Conservation (phyloP, 2,329 filamentous ascomycete genomes). For the Byssochlamys sp. region DNA sequence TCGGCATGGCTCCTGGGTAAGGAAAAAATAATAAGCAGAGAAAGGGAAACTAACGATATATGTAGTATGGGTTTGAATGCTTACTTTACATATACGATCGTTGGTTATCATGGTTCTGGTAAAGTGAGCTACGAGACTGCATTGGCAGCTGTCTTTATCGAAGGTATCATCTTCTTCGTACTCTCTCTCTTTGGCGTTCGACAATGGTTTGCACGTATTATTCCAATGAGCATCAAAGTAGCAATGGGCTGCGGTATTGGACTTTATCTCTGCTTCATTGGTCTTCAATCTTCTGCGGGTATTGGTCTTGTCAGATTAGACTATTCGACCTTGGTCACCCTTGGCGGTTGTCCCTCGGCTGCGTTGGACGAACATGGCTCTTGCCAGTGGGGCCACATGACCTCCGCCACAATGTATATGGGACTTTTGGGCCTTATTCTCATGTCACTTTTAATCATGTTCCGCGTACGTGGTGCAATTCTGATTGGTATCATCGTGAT, state of each 20-base stretch:
- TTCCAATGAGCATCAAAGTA: slow-evolving; percentile 76
- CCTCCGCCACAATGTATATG: slow-evolving; percentile 73
- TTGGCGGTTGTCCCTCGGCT: slow-evolving; percentile 67
- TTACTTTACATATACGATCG: slow-evolving; percentile 74
- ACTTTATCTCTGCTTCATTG: slow-evolving; percentile 50
- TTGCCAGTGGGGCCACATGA: slow-evolving; percentile 61
- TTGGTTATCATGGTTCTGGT: slow-evolving; percentile 66
- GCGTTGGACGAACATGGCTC: slow-evolving; percentile 47
- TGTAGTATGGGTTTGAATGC: slow-evolving; percentile 67
- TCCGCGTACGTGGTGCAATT: slow-evolving; percentile 76
- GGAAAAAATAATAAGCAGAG: neutral
- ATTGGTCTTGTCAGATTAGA: too few species aligned
- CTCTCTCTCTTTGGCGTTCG: slow-evolving; percentile 71
- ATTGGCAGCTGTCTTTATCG: slow-evolving; percentile 77
- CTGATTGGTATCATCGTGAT: slow-evolving; percentile 74
- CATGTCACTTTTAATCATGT: slow-evolving; percentile 72
- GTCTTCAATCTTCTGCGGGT: neutral
- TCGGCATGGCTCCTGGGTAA: slow-evolving; percentile 61
- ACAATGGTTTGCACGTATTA: slow-evolving; percentile 77
- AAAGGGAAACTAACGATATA: neutral
- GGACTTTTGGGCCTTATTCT: slow-evolving; percentile 78
- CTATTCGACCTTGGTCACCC: slow-evolving; percentile 42
- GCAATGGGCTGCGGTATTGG: slow-evolving; percentile 79
- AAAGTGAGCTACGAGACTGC: slow-evolving; percentile 65
- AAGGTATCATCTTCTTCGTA: slow-evolving; percentile 74